These are phyloP conservation scores for Epichloe elymi DNA, from an alignment of 2,329 filamentous ascomycete species.

Conservation along the genomic window DNA sequence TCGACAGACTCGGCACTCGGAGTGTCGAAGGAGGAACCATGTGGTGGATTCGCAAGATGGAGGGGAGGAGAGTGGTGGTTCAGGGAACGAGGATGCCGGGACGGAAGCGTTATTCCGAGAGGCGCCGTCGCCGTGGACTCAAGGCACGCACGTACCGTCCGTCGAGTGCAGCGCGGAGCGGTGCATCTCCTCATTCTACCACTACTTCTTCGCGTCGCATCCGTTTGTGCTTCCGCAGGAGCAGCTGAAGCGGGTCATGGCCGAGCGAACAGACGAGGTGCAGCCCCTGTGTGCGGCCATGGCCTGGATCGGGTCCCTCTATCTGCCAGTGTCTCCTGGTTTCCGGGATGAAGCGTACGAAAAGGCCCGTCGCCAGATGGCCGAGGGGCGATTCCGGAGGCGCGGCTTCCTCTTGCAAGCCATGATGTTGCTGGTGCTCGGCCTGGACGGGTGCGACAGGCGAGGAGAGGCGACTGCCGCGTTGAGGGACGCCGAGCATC, in stretches of 20 bases:
- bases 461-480: background rate
- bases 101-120: too few species aligned
- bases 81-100: too few species aligned
- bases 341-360: background rate
- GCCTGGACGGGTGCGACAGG: background rate
- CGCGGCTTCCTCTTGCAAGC: background rate
- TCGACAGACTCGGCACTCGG: too few species aligned
- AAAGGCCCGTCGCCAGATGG: background rate
- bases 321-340: background rate
- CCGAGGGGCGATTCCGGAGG: background rate
- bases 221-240: background rate
- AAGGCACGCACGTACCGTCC: too few species aligned
- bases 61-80: too few species aligned
- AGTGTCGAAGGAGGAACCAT: too few species aligned
- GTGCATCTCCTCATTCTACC: background rate
- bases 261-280: background rate
- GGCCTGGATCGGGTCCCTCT: background rate
- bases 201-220: background rate
- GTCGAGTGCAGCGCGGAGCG: background rate
- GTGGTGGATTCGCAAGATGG: too few species aligned
- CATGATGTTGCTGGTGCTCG: background rate
- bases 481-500: background rate
- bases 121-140: too few species aligned
- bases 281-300: background rate
- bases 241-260: background rate